Percentiles rank a stretch among this genome's conserved stretches.
Evolutionary conservation across 352 stramenopile species (phyloP).

Genomic region (Globisporangium canariense): DNA sequence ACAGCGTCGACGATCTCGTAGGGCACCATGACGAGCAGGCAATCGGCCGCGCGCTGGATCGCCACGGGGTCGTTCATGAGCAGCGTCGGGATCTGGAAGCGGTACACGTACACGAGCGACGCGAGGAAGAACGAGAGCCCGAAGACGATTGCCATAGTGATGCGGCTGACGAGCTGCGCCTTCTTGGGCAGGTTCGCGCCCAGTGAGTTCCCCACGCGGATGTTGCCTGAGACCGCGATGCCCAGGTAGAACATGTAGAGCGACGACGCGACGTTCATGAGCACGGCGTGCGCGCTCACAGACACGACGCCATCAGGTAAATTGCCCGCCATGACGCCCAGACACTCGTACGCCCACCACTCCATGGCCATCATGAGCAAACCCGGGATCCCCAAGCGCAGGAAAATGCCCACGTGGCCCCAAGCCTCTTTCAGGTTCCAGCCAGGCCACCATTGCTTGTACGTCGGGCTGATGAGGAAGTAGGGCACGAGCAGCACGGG

Average conservation of each 20-base stretch:
- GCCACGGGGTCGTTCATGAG: constrained; percentile 37
- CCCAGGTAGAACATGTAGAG: constrained; percentile 80
- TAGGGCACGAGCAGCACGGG: constrained; percentile 50
- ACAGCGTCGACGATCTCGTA: constrained; percentile 70
- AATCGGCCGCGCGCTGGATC: constrained; percentile 35
- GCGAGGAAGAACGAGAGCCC: constrained; percentile 32
- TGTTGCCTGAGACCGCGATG: constrained; percentile 54
- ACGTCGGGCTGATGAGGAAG: constrained; percentile 32
- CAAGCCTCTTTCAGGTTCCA: constrained; percentile 54
- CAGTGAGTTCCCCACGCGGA: constrained; percentile 72
- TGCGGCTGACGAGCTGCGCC: constrained; percentile 43
- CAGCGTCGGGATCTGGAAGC: constrained; percentile 36
- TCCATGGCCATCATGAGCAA: constrained; percentile 68
- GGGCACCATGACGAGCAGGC: constrained; percentile 55
- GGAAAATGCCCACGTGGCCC: constrained; percentile 49
- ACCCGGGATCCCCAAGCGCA: constrained; percentile 54
- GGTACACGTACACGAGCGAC: constrained; percentile 31
- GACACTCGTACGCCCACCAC: constrained; percentile 78
- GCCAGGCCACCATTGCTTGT: constrained; percentile 59
- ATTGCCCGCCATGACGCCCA: constrained; percentile 66
- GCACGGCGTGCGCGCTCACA: constrained; percentile 66
- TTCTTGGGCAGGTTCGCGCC: constrained; percentile 56
- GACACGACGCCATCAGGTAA: constrained; percentile 54
- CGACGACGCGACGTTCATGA: constrained; percentile 65
- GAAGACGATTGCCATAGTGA: constrained; percentile 34